Evolutionary conservation across 352 stramenopile genomes (phyloP), one percentile per base, ranked within the genome.

Genomic region (Phytopythium helicoides): DNA sequence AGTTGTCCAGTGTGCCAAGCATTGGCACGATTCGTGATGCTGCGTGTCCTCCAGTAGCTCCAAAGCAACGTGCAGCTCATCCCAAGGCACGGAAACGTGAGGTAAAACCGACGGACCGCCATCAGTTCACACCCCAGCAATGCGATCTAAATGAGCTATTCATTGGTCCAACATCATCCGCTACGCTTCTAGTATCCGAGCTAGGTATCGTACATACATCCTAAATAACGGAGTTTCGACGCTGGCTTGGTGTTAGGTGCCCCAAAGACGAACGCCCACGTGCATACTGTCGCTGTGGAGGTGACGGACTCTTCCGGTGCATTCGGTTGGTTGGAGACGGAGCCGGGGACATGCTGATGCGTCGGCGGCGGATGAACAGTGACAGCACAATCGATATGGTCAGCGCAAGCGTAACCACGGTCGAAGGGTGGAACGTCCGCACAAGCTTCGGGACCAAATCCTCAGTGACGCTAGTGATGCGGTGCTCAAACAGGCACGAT

Each of bases 401-500:
- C 41, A 92, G 69, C 0, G 57, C 54, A 3, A 87, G 49, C 0
- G 76, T 75, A 28, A 86, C 68, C 16, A 92, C 64, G 23, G 76
- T 73, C 38, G 85, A 73, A 2, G 81, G 81, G 31, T 78, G 78
- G 11, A 85, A 60, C 25, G 84, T 62, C 0, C 62, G 67, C 3
- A 56, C 51, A 8, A 88, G 56, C 41, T 74, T 80, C 0, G 71
- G 62, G 7, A 88, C 10, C n/a, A 92, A 50, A 23, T 92, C 78
- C 44, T 90, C 76, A 8, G 81, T 86, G 5, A 87, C 50, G 35
- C 79, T 84, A 11, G 81, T 66, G 52, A 95, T 86, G 23, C 87
- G 81, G 52, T 93, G 80, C 56, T 90, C 65, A 28, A 95, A 94
- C 1, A 66, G 57, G 50, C 84, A 94, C 18, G 70, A 78, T 0